These are phyloP conservation scores for Myxozyma melibiosi DNA, from an alignment of 805 yeast genomes.

Conservation along the genomic window DNA sequence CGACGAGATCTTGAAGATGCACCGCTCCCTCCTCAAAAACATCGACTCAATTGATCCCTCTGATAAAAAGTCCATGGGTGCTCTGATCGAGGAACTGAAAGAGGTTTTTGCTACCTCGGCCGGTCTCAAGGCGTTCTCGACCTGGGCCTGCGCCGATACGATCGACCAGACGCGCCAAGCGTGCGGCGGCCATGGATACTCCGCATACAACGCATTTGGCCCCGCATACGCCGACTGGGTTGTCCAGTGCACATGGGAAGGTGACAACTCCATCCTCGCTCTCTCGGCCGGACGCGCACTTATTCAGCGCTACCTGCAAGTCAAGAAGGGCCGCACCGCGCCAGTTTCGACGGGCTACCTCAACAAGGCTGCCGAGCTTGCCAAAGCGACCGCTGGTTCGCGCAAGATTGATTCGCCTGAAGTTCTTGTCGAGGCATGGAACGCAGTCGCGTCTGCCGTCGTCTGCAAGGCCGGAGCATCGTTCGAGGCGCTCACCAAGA, in stretches of 20 bases:
- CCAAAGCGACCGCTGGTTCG: conserved; percentile 15
- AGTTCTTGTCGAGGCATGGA: conserved; percentile 42
- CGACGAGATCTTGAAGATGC: conserved; percentile 57
- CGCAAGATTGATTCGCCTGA: conserved; percentile 23
- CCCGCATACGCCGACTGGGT: conserved; percentile 90
- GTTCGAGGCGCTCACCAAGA: conserved; percentile 35
- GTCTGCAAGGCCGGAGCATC: conserved; percentile 42
- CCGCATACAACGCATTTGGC: conserved; percentile 89
- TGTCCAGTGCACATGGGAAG: conserved; percentile 99
- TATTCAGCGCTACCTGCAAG: conserved; percentile 51
- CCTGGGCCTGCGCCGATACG: conserved; percentile 79
- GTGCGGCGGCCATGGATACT: conserved; percentile 96
- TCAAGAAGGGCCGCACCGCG: conserved; percentile 50
- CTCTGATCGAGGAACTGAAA: conserved; percentile 62
- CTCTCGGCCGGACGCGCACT: conserved; percentile 82
- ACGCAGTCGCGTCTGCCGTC: conserved; percentile 42
- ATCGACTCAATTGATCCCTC: conserved; percentile 49
- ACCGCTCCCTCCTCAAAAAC: conserved; percentile 52
- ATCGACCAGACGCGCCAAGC: conserved; percentile 91
- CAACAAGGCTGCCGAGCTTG: conserved; percentile 28
- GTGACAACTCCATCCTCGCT: conserved; percentile 86
- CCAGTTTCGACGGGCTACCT: conserved; percentile 53
- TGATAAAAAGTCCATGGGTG: conserved; percentile 51
- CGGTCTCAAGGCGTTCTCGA: conserved; percentile 82
- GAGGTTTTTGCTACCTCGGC: conserved; percentile 82